Conservation (phyloP, 768 basidiomycete species). For the Tubosaeta sp. region DNA sequence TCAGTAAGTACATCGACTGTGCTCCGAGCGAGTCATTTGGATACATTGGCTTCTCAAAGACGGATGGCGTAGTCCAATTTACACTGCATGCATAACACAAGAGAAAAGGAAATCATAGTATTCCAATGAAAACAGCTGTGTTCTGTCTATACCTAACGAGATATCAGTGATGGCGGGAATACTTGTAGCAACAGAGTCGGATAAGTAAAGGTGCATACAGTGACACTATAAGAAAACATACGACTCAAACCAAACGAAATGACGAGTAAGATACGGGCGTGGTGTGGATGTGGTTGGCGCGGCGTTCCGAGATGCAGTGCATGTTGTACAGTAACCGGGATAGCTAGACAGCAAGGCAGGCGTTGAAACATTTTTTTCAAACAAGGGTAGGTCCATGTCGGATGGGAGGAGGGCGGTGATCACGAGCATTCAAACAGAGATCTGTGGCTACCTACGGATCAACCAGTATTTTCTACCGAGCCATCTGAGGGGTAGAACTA, state of each 20-base stretch:
- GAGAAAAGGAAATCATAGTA: neutral
- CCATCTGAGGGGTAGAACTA: constrained; percentile 25
- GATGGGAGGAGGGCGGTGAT: neutral
- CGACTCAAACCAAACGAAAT: constrained; percentile 15
- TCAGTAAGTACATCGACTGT: neutral
- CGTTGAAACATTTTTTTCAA: constrained; percentile 10
- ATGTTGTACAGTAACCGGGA: constrained; percentile 24
- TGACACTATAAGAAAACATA: constrained; percentile 25
- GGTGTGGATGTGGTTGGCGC: constrained; percentile 9
- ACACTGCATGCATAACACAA: neutral
- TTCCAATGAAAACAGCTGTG: constrained; percentile 15
- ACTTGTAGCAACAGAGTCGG: constrained; percentile 27
- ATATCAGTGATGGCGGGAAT: constrained; percentile 28
- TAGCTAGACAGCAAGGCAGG: constrained; percentile 13
- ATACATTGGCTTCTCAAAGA: neutral
- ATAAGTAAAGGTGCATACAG: constrained; percentile 28
- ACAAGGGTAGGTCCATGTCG: constrained; percentile 1
- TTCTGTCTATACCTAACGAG: constrained; percentile 26
- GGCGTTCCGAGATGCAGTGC: constrained; percentile 17
- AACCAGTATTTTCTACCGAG: constrained; percentile 51
- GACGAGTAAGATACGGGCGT: constrained; percentile 16
- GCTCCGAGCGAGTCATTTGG: neutral
- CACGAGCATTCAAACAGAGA: neutral
- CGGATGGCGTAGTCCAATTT: neutral
- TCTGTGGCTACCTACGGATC: constrained; percentile 4